Conservation (phyloP, 768 basidiomycete species). For the Neoboletus magnificus region DNA sequence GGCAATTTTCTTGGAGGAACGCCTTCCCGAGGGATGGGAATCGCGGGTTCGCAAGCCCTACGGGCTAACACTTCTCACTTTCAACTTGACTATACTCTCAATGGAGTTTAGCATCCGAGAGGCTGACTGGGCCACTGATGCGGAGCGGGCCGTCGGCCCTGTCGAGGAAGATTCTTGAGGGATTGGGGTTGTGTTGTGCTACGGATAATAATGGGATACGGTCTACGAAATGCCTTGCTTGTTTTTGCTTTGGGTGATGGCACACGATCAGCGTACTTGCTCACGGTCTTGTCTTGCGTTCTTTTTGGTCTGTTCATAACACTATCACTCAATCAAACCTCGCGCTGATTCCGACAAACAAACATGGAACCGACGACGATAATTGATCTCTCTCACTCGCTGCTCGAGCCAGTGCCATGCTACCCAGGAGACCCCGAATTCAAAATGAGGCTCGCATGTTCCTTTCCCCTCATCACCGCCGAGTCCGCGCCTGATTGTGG, state of each 20-base stretch:
- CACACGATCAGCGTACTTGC: background rate
- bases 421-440: conserved; percentile 30
- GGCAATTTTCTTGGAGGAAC: conserved; percentile 61
- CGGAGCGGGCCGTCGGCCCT: background rate
- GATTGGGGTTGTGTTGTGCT: background rate
- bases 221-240: background rate
- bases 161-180: conserved; percentile 2
- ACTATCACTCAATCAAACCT: background rate
- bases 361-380: conserved; percentile 17
- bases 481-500: background rate
- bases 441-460: conserved; percentile 21
- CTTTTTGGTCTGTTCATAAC: too few relatives aligned
- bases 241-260: background rate
- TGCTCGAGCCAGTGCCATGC: conserved; percentile 21
- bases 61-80: conserved; percentile 56
- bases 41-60: conserved; percentile 48
- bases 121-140: conserved; percentile 11
- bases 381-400: conserved; percentile 27
- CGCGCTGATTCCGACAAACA: background rate
- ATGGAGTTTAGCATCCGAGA: conserved; percentile 17
- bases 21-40: conserved; percentile 71
- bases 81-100: conserved; percentile 39
- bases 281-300: too few relatives aligned
- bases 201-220: background rate
- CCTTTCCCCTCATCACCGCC: conserved; percentile 5